These are phyloP conservation scores for Ogataea pilisensis DNA, from an alignment of 805 yeast genomes.

Conservation along the genomic window DNA sequence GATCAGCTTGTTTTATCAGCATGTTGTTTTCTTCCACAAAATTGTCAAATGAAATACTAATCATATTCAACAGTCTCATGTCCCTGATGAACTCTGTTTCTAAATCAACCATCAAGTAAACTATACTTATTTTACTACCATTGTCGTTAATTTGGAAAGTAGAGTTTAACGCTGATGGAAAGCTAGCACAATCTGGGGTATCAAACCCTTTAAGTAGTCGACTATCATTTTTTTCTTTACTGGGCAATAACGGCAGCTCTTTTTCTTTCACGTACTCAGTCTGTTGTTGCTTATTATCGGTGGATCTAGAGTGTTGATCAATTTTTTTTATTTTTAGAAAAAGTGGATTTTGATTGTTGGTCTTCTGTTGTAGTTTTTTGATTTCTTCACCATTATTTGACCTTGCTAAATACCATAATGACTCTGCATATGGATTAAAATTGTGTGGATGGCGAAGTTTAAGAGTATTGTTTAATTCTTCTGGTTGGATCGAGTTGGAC, in stretches of 20 bases:
- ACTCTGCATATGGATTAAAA: conserved; percentile 39
- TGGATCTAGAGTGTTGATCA: not conserved
- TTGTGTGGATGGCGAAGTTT: not conserved
- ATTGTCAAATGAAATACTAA: conserved; percentile 32
- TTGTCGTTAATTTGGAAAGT: not conserved
- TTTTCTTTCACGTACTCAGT: not conserved
- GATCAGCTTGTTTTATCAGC: conserved; percentile 33
- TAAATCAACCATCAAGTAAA: conserved; percentile 23
- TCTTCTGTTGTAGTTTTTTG: conserved; percentile 24
- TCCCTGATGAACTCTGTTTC: conserved; percentile 33
- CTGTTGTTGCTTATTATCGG: not conserved
- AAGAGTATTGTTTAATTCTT: no score
- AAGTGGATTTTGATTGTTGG: conserved; percentile 3
- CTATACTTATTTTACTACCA: not conserved
- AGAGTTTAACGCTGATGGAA: not conserved
- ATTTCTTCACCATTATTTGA: conserved; percentile 35
- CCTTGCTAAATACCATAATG: conserved; percentile 37
- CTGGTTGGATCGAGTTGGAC: no score
- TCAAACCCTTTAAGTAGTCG: not conserved
- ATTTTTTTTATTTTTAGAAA: no score
- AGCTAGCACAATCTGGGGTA: not conserved
- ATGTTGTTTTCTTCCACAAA: conserved; percentile 27
- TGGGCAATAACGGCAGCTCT: conserved; percentile 4
- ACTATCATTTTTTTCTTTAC: no score
- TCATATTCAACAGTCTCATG: conserved; percentile 27